Percentiles rank a stretch among this genome's conserved stretches.
Conservation (phyloP, 2,329 filamentous ascomycete species). For the Fusarium albosuccineum region DNA sequence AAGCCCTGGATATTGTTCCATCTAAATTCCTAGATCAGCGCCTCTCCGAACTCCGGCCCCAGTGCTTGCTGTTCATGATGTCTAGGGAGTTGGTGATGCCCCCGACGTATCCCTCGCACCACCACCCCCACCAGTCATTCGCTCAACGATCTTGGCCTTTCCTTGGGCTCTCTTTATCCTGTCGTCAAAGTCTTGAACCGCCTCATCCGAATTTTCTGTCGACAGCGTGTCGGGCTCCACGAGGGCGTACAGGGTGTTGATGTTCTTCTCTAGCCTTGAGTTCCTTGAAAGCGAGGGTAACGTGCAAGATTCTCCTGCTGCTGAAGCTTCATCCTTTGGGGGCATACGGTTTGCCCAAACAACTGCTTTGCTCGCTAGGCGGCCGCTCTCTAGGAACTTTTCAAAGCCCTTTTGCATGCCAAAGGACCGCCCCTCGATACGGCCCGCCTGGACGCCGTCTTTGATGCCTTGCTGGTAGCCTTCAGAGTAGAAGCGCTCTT, state of each 20-base stretch:
- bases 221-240: conserved; percentile 83
- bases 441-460: conserved; percentile 83
- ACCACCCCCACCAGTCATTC: conserved; percentile 64
- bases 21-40: neutral
- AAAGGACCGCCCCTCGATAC: conserved; percentile 89
- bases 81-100: conserved; percentile 15
- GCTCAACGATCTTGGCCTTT: conserved; percentile 88
- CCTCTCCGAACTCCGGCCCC: conserved; percentile 17
- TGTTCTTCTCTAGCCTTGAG: conserved; percentile 79
- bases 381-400: conserved; percentile 86
- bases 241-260: conserved; percentile 80
- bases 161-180: conserved; percentile 84
- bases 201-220: conserved; percentile 87
- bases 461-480: conserved; percentile 81
- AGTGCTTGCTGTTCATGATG: neutral
- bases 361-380: conserved; percentile 80
- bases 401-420: conserved; percentile 94
- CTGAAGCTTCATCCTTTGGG: neutral
- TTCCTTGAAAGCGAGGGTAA: conserved; percentile 66
- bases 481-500: conserved; percentile 81
- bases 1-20: neutral
- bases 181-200: conserved; percentile 92
- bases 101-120: conserved; percentile 33
- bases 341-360: conserved; percentile 85
- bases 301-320: conserved; percentile 18